Conservation (phyloP, 2,329 filamentous ascomycete genomes). For the Verticillium klebahnii region DNA sequence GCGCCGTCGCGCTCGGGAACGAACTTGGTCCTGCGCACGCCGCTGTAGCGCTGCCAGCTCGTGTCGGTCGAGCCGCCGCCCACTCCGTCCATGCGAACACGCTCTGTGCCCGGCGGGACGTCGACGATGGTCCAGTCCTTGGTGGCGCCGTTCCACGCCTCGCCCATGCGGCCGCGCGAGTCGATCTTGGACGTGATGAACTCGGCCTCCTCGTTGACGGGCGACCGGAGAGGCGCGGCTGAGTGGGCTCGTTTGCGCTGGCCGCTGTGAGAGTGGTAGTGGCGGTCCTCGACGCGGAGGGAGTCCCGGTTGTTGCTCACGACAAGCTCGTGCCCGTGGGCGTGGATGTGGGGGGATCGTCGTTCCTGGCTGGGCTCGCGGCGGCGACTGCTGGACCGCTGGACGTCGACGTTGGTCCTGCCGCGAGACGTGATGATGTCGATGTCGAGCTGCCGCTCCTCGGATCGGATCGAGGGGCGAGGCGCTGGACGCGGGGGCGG, state of each 20-base stretch:
- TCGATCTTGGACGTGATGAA: conserved; percentile 55
- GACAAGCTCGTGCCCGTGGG: conserved; percentile 60
- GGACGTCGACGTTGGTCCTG: conserved; percentile 55
- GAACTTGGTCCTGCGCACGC: conserved; percentile 70
- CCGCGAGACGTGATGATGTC: conserved; percentile 53
- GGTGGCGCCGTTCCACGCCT: conserved; percentile 69
- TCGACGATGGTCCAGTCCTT: conserved; percentile 79
- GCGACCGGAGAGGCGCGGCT: conserved; percentile 36
- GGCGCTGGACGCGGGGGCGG: conserved; percentile 46
- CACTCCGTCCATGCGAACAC: conserved; percentile 75
- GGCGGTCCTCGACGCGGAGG: conserved; percentile 38
- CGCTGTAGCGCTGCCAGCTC: conserved; percentile 75
- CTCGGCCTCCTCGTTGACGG: conserved; percentile 56
- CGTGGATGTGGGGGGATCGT: conserved; percentile 31
- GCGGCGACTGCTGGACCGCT: conserved; percentile 27
- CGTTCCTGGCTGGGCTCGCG: conserved; percentile 35
- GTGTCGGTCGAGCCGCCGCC: conserved; percentile 73
- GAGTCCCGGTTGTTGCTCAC: conserved; percentile 53
- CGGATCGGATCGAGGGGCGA: conserved; percentile 34
- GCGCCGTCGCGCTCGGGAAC: conserved; percentile 59
- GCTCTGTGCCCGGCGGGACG: conserved; percentile 77
- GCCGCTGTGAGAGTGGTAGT: conserved; percentile 27
- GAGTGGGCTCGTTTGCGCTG: conserved; percentile 47
- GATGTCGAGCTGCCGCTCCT: conserved; percentile 55
- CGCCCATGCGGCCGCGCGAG: conserved; percentile 61